Base-by-base conservation (phyloP, 345 rosid species). In the Theobroma cacao region DNA sequence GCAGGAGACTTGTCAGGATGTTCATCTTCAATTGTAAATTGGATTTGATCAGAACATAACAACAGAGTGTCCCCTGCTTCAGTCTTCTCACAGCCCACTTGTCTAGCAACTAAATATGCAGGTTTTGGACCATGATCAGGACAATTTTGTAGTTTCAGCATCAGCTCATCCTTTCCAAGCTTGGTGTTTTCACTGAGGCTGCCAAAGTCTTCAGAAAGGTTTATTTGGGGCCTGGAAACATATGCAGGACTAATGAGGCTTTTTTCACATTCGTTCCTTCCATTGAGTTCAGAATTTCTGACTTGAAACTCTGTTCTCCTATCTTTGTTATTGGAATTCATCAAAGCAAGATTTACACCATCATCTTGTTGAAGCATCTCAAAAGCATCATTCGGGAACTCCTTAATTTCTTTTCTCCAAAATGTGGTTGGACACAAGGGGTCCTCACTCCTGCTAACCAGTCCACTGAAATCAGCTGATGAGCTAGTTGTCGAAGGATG, bases 401-500 rank as follows among this genome's bases (percentile, higher is more conserved):
- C 26, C 28, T 10, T 36, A 40, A 47, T 63, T 59, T 71, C 81
- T 40, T 79, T 72, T 65, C 36, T 36, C 75, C 24, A 17, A 11
- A 50, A 38, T 17, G 56, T 28, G 10, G 71, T 36, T 77, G 80
- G 53, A 40, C 53, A 75, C 45, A 66, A 77, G 43, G 76, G 64
- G 31, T 78, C 78, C 34, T 26, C 72, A 60, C 38, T 20, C 62
- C 77, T 63, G 36, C 62, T 75, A 58, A 38, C 41, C 43, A 22
- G 30, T 76, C 22, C 80, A 20, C 33, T 24, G 31, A 66, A 79
- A 43, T 31, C 70, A 69, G 63, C 81, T 11, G 79, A 67, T 48
- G 78, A 79, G 61, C 77, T 59, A 30, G 80, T 36, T 45, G 73
- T 31, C 58, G 84, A 74, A 68, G 82, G 80, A 74, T 12, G 45